A percentile compares a stretch with the other conserved stretches of the same genome.
phyloP scores from a whole-genome alignment of 2,329 filamentous ascomycete genomes.

The Onygenales sp. region DNA sequence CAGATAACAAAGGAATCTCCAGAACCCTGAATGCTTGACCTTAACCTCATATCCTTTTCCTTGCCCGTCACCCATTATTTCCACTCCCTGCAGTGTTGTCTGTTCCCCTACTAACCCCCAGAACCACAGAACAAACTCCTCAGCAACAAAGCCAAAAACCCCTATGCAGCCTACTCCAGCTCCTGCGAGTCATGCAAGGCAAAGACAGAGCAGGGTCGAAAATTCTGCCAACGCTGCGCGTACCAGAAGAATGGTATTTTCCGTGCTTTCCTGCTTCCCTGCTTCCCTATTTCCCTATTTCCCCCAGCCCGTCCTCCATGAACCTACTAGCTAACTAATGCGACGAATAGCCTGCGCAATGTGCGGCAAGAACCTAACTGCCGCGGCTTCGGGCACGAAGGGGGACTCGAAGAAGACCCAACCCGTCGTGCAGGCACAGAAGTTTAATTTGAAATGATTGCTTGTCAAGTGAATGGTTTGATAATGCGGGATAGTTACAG shows the following conservation, averaged over 20 bases:
- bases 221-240: constrained; percentile 53
- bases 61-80: too few species aligned
- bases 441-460: constrained; percentile 36
- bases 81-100: neutral
- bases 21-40: too few species aligned
- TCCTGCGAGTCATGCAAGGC: constrained; percentile 54
- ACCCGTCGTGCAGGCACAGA: constrained; percentile 50
- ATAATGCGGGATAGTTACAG: neutral
- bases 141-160: constrained; percentile 56
- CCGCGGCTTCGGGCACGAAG: constrained; percentile 33
- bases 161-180: constrained; percentile 55
- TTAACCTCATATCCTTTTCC: too few species aligned
- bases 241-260: constrained; percentile 49
- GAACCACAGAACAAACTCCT: constrained; percentile 51
- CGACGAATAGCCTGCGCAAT: constrained; percentile 47
- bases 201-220: constrained; percentile 53
- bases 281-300: neutral
- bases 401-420: constrained; percentile 23
- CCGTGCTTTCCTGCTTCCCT: constrained; percentile 11
- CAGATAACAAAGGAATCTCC: too few species aligned
- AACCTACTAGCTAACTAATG: constrained; percentile 9
- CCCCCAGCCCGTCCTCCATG: constrained; percentile 4
- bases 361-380: constrained; percentile 49
- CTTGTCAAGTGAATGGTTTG: neutral
- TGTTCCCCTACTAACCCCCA: neutral